These are phyloP conservation scores for Pachyrhizus erosus DNA, from an alignment of 306 rosid species.

Conservation along the genomic window DNA sequence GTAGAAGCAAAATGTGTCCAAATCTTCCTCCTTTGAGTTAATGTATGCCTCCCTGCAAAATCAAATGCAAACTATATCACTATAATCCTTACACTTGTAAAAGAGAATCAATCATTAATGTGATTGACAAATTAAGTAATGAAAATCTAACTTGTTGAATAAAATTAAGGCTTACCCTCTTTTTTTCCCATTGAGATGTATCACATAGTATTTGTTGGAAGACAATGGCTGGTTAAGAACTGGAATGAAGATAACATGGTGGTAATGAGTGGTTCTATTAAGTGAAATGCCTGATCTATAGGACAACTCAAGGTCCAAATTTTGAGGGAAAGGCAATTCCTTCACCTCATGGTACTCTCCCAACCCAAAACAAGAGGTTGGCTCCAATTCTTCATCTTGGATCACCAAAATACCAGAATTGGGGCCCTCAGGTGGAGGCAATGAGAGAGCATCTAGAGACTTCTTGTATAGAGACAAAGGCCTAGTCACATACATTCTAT, in stretches of 20 bases:
- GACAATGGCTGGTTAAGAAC: conserved; percentile 71
- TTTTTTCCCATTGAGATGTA: conserved; percentile 53
- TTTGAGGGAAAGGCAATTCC: conserved; percentile 76
- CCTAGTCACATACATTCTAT: conserved; percentile 71
- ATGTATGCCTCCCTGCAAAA: conserved; percentile 57
- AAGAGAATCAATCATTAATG: background rate
- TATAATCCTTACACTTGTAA: conserved; percentile 5
- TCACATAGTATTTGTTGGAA: conserved; percentile 69
- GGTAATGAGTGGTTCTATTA: conserved; percentile 46
- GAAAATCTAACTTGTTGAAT: background rate
- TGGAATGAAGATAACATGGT: conserved; percentile 69
- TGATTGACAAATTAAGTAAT: background rate
- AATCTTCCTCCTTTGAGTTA: conserved; percentile 53
- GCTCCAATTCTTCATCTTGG: conserved; percentile 60
- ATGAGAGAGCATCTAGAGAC: conserved; percentile 42
- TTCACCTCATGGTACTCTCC: conserved; percentile 46
- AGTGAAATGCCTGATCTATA: conserved; percentile 60
- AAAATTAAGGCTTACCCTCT: conserved; percentile 69
- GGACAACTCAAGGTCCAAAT: conserved; percentile 57
- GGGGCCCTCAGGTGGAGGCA: conserved; percentile 68
- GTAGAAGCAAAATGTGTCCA: conserved; percentile 54
- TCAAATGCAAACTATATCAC: conserved; percentile 16
- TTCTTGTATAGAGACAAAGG: conserved; percentile 60
- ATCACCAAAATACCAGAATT: conserved; percentile 69
- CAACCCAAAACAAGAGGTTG: conserved; percentile 56